phyloP scores from a whole-genome alignment of 2,329 filamentous ascomycete genomes.

The Leptodontidium sp. region DNA sequence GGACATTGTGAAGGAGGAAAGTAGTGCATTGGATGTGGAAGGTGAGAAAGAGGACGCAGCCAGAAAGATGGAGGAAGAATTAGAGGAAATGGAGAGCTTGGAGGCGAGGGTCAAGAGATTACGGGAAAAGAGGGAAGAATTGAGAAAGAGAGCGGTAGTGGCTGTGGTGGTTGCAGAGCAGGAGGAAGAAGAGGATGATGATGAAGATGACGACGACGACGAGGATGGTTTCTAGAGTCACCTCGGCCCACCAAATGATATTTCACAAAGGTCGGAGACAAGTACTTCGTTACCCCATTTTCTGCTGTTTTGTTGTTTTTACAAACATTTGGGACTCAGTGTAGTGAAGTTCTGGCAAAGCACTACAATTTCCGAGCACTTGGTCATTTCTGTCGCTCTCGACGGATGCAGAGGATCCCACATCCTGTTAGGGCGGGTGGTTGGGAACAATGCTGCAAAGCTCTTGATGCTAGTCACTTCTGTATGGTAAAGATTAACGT shows the following conservation, averaged over 20 bases:
- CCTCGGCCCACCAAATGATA: background rate
- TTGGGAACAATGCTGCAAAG: no score
- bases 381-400: no score
- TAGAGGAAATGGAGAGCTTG: constrained; percentile 83
- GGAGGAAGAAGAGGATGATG: background rate
- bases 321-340: background rate
- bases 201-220: background rate
- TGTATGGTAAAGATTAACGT: no score
- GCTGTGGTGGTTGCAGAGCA: background rate
- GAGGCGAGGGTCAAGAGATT: constrained; percentile 74
- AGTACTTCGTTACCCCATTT: background rate
- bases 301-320: background rate
- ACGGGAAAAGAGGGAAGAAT: constrained; percentile 74
- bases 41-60: constrained; percentile 81
- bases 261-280: background rate
- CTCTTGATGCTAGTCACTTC: no score
- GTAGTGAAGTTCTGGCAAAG: background rate
- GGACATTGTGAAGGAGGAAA: constrained; percentile 65
- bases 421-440: no score
- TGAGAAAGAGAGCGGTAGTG: constrained; percentile 51
- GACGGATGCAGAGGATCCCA: no score
- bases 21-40: constrained; percentile 58
- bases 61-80: constrained; percentile 76
- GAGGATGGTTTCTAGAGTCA: constrained; percentile 6
- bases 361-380: background rate